Conservation (phyloP, 257 asterid genomes). For the Solanum chilense region DNA sequence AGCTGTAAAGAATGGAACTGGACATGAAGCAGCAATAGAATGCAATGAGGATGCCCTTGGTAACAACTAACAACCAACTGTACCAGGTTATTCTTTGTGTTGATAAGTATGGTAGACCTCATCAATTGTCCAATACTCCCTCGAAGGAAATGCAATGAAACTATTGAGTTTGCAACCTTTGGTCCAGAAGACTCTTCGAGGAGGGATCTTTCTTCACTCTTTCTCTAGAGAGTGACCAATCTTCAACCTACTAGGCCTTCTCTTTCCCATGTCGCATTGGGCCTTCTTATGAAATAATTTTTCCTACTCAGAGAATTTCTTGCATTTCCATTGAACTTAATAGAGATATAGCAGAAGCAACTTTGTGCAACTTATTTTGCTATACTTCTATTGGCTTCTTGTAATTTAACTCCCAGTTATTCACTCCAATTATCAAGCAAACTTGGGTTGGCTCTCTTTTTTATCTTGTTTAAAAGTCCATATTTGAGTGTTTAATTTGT, state of each 20-base stretch:
- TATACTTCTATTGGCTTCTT: background rate
- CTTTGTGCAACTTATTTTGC: background rate
- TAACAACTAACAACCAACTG: slow-evolving; percentile 3
- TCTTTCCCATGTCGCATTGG: background rate
- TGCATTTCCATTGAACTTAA: background rate
- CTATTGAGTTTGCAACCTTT: slow-evolving; percentile 5
- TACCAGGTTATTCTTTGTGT: slow-evolving; percentile 20
- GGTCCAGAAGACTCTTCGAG: background rate
- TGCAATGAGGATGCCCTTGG: slow-evolving; percentile 19
- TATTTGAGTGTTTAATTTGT: background rate
- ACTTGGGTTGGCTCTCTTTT: background rate
- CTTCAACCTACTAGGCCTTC: background rate
- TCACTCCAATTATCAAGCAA: background rate
- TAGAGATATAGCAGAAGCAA: background rate
- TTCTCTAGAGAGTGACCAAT: background rate
- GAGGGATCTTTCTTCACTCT: background rate
- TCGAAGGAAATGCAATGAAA: background rate
- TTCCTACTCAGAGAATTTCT: background rate
- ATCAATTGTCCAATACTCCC: slow-evolving; percentile 11
- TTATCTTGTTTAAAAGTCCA: background rate
- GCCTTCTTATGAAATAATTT: background rate
- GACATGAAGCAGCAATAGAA: slow-evolving; percentile 4
- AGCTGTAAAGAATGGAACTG: slow-evolving; percentile 15
- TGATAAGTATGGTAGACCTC: slow-evolving; percentile 8
- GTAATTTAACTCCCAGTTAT: background rate